phyloP scores from a whole-genome alignment of 345 rosid genomes.

The Theobroma cacao region DNA sequence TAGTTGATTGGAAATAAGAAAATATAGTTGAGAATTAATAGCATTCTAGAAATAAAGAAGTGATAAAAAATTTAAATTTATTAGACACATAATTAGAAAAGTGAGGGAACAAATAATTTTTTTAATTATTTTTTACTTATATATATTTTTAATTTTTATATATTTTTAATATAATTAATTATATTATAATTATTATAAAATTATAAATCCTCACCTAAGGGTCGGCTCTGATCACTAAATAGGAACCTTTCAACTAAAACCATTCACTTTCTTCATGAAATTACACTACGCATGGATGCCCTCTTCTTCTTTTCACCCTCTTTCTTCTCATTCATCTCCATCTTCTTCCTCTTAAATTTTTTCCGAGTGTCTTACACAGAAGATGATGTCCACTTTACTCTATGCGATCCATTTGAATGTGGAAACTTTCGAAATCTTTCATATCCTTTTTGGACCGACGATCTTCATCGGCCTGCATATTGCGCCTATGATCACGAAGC shows the following conservation, averaged over 20 bases:
- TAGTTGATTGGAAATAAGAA: no score
- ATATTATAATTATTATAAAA: no score
- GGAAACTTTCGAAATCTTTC: slow-evolving; percentile 18
- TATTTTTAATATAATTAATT: no score
- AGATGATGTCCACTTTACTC: not conserved
- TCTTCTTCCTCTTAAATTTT: not conserved
- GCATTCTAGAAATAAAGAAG: no score
- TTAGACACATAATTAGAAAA: no score
- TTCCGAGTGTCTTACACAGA: not conserved
- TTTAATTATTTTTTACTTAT: no score
- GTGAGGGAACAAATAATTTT: no score
- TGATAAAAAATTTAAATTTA: no score
- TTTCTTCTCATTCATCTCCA: not conserved
- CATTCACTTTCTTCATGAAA: not conserved
- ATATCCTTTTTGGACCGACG: slow-evolving; percentile 53
- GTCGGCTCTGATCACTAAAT: no score
- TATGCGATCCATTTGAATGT: slow-evolving; percentile 24
- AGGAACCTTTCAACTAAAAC: not conserved
- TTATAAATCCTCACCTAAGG: no score
- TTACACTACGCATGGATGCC: not conserved
- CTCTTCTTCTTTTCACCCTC: not conserved
- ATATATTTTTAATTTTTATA: no score
- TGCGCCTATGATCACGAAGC: slow-evolving; percentile 28
- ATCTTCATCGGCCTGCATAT: not conserved
- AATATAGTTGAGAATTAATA: no score